These are phyloP conservation scores for Pyrenopolyporus hunteri DNA, from an alignment of 495 filamentous ascomycete species.

Conservation along the genomic window DNA sequence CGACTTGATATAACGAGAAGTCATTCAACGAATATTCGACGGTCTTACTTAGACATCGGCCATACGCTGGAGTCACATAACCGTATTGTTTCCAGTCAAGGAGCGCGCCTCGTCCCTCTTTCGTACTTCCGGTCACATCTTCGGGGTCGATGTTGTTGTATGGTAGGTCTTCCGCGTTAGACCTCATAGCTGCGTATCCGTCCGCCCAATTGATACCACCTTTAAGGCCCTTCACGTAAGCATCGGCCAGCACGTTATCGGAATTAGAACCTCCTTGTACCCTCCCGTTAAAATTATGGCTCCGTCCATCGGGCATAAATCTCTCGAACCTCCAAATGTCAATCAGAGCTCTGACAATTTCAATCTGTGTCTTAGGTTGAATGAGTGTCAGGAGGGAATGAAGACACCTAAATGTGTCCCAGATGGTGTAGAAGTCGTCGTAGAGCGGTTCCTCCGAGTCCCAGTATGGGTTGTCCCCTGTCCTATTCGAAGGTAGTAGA, in stretches of 20 bases:
- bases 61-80: slow-evolving; percentile 64
- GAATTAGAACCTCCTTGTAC: slow-evolving; percentile 73
- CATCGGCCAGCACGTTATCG: slow-evolving; percentile 74
- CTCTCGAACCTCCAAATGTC: slow-evolving; percentile 71
- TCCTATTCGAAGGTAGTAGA: slow-evolving; percentile 68
- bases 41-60: slow-evolving; percentile 64
- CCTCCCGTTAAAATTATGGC: slow-evolving; percentile 69
- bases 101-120: slow-evolving; percentile 71
- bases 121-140: slow-evolving; percentile 64
- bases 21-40: slow-evolving; percentile 73
- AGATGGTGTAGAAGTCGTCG: slow-evolving; percentile 58
- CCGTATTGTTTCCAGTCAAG: slow-evolving; percentile 67
- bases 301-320: slow-evolving; percentile 65
- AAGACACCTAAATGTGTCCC: slow-evolving; percentile 66
- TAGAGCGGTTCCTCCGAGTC: slow-evolving; percentile 66
- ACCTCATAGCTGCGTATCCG: slow-evolving; percentile 69
- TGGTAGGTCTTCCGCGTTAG: slow-evolving; percentile 66
- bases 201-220: slow-evolving; percentile 67
- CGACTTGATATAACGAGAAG: slow-evolving; percentile 64
- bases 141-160: slow-evolving; percentile 61
- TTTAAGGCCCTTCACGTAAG: slow-evolving; percentile 71
- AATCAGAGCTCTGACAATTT: slow-evolving; percentile 68
- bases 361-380: slow-evolving; percentile 65
- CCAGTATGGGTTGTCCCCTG: slow-evolving; percentile 72
- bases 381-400: slow-evolving; percentile 67